Evolutionary conservation across 805 yeast genomes (phyloP).

Genomic region (Ogataea dorogensis): DNA sequence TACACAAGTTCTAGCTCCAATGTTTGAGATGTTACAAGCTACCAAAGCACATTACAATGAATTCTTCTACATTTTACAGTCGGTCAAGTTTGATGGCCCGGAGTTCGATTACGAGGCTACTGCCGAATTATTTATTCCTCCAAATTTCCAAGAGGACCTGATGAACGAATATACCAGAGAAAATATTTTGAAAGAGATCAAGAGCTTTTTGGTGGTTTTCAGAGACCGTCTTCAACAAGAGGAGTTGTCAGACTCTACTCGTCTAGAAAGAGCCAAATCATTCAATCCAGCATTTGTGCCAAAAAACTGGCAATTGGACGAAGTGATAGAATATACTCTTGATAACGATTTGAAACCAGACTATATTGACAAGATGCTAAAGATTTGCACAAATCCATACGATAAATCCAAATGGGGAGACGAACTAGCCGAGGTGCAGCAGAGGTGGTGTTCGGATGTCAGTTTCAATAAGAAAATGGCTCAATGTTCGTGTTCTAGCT

Average conservation of each 20-base stretch:
- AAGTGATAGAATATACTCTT: conserved; percentile 61
- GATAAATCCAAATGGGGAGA: conserved; percentile 66
- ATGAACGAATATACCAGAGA: conserved; percentile 31
- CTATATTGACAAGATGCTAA: conserved; percentile 56
- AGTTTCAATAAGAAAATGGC: conserved; percentile 57
- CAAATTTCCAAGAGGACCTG: conserved; percentile 26
- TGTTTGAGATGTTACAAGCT: conserved; percentile 58
- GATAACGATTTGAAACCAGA: conserved; percentile 52
- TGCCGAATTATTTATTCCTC: conserved; percentile 30
- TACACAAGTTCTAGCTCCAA: conserved; percentile 50
- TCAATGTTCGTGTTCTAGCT: conserved; percentile 71
- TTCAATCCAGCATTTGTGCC: conserved; percentile 82
- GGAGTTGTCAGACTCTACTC: conserved; percentile 35
- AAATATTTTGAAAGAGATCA: conserved; percentile 41
- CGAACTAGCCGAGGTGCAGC: conserved; percentile 64
- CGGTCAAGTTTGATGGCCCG: conserved; percentile 35
- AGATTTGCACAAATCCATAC: conserved; percentile 77
- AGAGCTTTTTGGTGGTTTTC: conserved; percentile 54
- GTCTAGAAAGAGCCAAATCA: conserved; percentile 41
- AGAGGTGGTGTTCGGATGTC: conserved; percentile 50
- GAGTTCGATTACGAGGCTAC: conserved; percentile 32
- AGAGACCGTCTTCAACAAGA: conserved; percentile 37
- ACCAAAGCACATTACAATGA: conserved; percentile 76
- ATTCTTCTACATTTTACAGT: conserved; percentile 68
- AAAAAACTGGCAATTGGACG: conserved; percentile 81